phyloP scores from a whole-genome alignment of 2,329 filamentous ascomycete genomes.

The Nigrospora oryzae region DNA sequence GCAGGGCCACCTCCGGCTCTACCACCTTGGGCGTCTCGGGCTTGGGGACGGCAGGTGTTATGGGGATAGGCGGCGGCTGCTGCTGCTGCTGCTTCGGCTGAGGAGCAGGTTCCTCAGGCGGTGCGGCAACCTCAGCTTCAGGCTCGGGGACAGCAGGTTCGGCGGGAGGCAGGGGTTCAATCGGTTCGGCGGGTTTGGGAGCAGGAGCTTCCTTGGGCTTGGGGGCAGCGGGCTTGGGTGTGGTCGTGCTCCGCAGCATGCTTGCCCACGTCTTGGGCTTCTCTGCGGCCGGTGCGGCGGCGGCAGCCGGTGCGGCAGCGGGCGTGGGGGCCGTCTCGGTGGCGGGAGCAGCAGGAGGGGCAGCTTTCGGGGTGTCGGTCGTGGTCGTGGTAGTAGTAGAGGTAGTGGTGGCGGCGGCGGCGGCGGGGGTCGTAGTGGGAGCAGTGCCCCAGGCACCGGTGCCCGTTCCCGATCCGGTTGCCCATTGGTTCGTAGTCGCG shows the following conservation, averaged over 20 bases:
- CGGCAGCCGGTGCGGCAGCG: slow-evolving; percentile 18
- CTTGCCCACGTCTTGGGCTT: slow-evolving; percentile 64
- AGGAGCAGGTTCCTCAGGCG: not conserved
- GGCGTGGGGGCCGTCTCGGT: slow-evolving; percentile 10
- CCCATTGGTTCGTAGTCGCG: slow-evolving; percentile 32
- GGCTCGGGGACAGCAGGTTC: slow-evolving; percentile 28
- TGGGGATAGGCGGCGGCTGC: slow-evolving; percentile 5
- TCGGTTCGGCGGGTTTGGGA: slow-evolving; percentile 35
- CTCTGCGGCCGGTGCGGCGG: slow-evolving; percentile 26
- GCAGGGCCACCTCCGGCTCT: slow-evolving; percentile 47
- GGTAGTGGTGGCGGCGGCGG: slow-evolving; percentile 26
- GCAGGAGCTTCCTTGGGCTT: slow-evolving; percentile 42
- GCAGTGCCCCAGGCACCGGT: slow-evolving; percentile 26
- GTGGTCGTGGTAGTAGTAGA: slow-evolving; percentile 28
- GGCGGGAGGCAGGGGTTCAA: slow-evolving; percentile 34
- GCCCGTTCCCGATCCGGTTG: slow-evolving; percentile 2
- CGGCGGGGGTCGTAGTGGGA: slow-evolving; percentile 19
- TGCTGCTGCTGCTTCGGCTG: slow-evolving; percentile 5
- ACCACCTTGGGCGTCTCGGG: slow-evolving; percentile 29
- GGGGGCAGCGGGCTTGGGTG: slow-evolving; percentile 45
- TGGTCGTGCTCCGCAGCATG: slow-evolving; percentile 57
- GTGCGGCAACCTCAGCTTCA: slow-evolving; percentile 21
- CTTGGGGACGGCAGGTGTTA: slow-evolving; percentile 13
- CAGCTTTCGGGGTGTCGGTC: slow-evolving; percentile 23
- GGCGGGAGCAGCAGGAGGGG: slow-evolving; percentile 23